phyloP scores from a whole-genome alignment of 1,284 basidiomycete genomes.

The Phellopilus nigrolimitatus region DNA sequence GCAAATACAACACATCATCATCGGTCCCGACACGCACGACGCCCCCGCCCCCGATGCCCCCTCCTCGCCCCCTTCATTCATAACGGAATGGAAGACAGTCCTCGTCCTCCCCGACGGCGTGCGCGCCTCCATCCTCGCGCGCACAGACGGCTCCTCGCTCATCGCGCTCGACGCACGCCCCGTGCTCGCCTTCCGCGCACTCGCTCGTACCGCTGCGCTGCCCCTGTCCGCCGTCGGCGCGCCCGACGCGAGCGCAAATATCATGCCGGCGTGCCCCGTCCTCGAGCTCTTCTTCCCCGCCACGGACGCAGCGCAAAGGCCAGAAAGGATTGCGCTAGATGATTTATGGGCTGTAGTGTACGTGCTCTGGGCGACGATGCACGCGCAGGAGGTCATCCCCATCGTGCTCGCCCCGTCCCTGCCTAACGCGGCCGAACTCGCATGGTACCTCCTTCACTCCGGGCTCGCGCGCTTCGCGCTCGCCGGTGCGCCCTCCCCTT shows the following conservation, averaged over 20 bases:
- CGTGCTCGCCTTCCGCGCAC: constrained; percentile 2
- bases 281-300: constrained; percentile 28
- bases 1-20: constrained; percentile 6
- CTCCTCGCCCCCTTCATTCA: too few relatives aligned
- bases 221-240: constrained; percentile 31
- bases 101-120: constrained; percentile 15
- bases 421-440: constrained; percentile 20
- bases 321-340: constrained; percentile 22
- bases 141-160: not conserved
- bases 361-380: constrained; percentile 28
- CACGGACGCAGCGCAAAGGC: not conserved
- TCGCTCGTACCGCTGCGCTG: constrained; percentile 19
- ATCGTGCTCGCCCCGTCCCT: constrained; percentile 25
- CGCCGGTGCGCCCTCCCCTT: not conserved
- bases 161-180: constrained; percentile 1
- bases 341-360: constrained; percentile 32
- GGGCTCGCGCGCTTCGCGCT: constrained; percentile 25
- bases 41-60: too few relatives aligned
- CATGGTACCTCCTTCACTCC: constrained; percentile 27
- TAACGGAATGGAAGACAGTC: constrained; percentile 3
- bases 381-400: constrained; percentile 31
- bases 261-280: constrained; percentile 30
- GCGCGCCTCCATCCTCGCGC: not conserved
- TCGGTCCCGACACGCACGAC: too few relatives aligned
- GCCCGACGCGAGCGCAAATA: constrained; percentile 27